Base-by-base conservation (phyloP, 2,329 filamentous ascomycete genomes). In the Neodidymelliopsis sp. region DNA sequence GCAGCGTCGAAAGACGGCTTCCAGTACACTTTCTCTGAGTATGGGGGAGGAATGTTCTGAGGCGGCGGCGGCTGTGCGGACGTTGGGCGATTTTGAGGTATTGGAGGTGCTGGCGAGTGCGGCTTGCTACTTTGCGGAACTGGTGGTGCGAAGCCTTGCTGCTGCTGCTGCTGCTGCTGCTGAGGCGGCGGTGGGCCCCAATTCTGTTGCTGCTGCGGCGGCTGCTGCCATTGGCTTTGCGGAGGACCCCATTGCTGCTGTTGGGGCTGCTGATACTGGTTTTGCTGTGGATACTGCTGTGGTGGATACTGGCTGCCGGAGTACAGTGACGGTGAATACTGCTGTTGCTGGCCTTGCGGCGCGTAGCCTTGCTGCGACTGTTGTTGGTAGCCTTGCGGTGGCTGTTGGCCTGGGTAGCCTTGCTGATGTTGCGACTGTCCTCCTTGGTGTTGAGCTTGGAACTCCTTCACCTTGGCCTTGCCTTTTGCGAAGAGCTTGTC, bases 1-100 rank as follows among this genome's bases (percentile, higher is more conserved):
- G 74, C 67, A 0, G 79, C 74, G 20, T 73, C 66, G 58, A 84
- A 82, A 6, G 72, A 74, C 0, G 82, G 77, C 49, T 75, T 75
- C 82, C 82, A 85, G 67, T 84, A 84, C 12, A 69, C 64, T 19
- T 58, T 65, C 39, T 69, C 56, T 13, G 39, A 29, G 4, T 63
- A 55, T 0, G 69, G 56, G 1, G 63, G 56, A 0, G 66, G 57
- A 3, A 65, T 49, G 35, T 61, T 62, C 13, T 69, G 69, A 5
- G 66, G 65, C 3, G 69, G 69, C 2, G 66, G 61, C 9, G 63
- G 62, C 29, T 64, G 62, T 15, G 60, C 47, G 4, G 65, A 62
- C 2, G 47, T 39, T 1, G 69, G 67, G 2, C 64, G 64, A 31
- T 69, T 69, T 30, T 59, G 58, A 2, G 69, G 68, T n/a, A 64